Percentiles rank a stretch among this genome's conserved stretches.
These are phyloP conservation scores for Talaromyces borbonicus DNA, from an alignment of 495 filamentous ascomycete species.

Conservation along the genomic window DNA sequence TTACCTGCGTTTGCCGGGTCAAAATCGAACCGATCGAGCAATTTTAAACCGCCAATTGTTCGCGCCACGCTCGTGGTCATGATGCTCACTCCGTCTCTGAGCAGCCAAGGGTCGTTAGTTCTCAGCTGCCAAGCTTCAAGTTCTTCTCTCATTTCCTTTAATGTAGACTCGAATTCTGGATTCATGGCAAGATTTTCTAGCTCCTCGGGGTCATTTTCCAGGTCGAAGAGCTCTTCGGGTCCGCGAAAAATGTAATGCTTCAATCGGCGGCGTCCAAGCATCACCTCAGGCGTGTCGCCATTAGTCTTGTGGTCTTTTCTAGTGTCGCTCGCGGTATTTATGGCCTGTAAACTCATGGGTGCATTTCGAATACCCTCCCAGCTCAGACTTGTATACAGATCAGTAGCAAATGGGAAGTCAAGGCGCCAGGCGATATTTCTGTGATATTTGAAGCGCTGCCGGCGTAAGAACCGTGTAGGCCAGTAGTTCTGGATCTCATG, in stretches of 20 bases:
- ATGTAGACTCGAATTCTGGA: constrained; percentile 11
- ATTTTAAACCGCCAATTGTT: constrained; percentile 24
- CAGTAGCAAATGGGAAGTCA: constrained; percentile 35
- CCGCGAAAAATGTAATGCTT: constrained; percentile 29
- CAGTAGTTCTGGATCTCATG: constrained; percentile 36
- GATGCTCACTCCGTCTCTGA: constrained; percentile 22
- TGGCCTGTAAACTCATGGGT: too few relatives aligned
- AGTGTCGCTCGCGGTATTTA: too few relatives aligned
- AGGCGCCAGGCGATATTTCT: constrained; percentile 31
- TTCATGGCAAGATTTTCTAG: constrained; percentile 24
- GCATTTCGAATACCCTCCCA: constrained; percentile 28
- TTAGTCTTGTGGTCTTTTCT: neutral
- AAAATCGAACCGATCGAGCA: constrained; percentile 34
- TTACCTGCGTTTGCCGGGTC: constrained; percentile 16
- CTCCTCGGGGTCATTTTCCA: constrained; percentile 30
- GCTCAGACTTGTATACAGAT: constrained; percentile 27
- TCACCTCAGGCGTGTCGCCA: constrained; percentile 11
- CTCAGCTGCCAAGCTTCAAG: constrained; percentile 29
- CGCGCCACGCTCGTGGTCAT: constrained; percentile 15
- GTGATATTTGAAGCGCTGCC: constrained; percentile 30
- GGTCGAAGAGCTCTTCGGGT: constrained; percentile 34
- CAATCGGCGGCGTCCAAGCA: constrained; percentile 25
- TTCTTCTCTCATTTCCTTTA: constrained; percentile 16
- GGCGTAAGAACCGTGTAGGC: constrained; percentile 30
- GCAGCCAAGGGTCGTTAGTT: constrained; percentile 34